Percentiles rank a stretch among this genome's conserved stretches.
These are phyloP conservation scores for Coniochaeta ligniaria DNA, from an alignment of 2,329 filamentous ascomycete species.

Conservation along the genomic window DNA sequence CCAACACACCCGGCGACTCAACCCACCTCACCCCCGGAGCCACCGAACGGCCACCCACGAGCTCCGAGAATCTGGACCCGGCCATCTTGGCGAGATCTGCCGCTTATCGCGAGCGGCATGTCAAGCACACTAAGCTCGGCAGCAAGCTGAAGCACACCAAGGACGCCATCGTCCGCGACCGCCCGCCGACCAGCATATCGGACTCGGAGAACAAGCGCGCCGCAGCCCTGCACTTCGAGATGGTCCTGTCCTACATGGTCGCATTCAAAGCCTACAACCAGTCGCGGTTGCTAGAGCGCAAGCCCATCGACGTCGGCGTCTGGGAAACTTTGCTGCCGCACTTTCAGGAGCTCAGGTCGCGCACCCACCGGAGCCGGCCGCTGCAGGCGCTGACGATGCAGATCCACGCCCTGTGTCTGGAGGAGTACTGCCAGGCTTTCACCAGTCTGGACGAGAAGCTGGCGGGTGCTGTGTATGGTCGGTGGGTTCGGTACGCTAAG, in stretches of 20 bases:
- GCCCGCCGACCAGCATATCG: conserved; percentile 16
- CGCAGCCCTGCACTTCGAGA: conserved; percentile 38
- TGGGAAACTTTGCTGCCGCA: conserved; percentile 41
- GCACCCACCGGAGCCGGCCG: conserved; percentile 24
- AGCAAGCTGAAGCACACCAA: conserved; percentile 47
- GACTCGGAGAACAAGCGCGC: conserved; percentile 31
- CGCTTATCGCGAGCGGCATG: conserved; percentile 26
- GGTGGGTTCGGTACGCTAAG: conserved; percentile 20
- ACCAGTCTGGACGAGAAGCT: conserved; percentile 17
- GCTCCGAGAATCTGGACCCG: conserved; percentile 13
- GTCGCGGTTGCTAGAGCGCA: conserved; percentile 33
- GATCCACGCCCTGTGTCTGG: conserved; percentile 35
- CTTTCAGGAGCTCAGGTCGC: conserved; percentile 30
- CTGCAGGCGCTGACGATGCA: conserved; percentile 34
- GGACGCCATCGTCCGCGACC: conserved; percentile 32
- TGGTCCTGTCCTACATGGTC: conserved; percentile 45
- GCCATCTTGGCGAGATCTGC: conserved; percentile 16
- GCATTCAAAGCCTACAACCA: conserved; percentile 43
- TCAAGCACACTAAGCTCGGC: conserved; percentile 32
- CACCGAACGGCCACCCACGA: conserved; percentile 25
- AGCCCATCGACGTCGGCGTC: conserved; percentile 28
- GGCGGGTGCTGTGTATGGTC: conserved; percentile 4
- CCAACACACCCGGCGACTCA: conserved; percentile 41
- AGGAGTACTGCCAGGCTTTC: conserved; percentile 35
- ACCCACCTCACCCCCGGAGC: conserved; percentile 32